Percentiles rank a stretch among this genome's conserved stretches.
These are phyloP conservation scores for Coemansia sp. DNA, from an alignment of 192 early-diverging fungal genomes.

Conservation along the genomic window DNA sequence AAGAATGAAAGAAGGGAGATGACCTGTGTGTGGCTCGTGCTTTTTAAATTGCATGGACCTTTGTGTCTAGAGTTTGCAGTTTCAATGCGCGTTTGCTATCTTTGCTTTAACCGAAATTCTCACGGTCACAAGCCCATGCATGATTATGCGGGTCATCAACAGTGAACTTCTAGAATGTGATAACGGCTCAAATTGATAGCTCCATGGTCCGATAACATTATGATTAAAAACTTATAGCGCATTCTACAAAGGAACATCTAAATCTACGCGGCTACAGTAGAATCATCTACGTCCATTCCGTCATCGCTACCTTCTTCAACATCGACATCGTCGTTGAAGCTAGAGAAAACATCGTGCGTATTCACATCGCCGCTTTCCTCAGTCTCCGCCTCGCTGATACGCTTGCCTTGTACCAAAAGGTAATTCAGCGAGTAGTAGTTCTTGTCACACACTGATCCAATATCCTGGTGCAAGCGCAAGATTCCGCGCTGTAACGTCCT, in stretches of 20 bases:
- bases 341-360: conserved; percentile 38
- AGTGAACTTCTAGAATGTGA: not conserved
- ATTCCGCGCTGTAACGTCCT: conserved; percentile 80
- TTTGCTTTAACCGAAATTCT: conserved; percentile 2
- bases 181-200: not conserved
- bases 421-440: conserved; percentile 51
- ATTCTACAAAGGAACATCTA: not conserved
- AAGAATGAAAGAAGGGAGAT: not conserved
- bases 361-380: conserved; percentile 26
- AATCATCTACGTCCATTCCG: conserved; percentile 33
- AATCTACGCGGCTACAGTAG: conserved; percentile 13
- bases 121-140: conserved; percentile 14
- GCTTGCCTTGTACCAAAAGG: conserved; percentile 49
- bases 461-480: conserved; percentile 53
- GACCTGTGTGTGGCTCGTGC: not conserved
- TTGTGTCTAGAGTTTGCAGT: not conserved
- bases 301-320: conserved; percentile 3
- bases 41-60: conserved; percentile 3
- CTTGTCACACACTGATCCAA: conserved; percentile 53
- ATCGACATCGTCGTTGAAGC: conserved; percentile 28
- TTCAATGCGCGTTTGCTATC: not conserved
- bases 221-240: not conserved
- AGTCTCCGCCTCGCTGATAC: conserved; percentile 19
- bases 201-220: not conserved
- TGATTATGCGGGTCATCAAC: not conserved